Conservation (phyloP, 2,329 filamentous ascomycete species). For the Alternaria atra region DNA sequence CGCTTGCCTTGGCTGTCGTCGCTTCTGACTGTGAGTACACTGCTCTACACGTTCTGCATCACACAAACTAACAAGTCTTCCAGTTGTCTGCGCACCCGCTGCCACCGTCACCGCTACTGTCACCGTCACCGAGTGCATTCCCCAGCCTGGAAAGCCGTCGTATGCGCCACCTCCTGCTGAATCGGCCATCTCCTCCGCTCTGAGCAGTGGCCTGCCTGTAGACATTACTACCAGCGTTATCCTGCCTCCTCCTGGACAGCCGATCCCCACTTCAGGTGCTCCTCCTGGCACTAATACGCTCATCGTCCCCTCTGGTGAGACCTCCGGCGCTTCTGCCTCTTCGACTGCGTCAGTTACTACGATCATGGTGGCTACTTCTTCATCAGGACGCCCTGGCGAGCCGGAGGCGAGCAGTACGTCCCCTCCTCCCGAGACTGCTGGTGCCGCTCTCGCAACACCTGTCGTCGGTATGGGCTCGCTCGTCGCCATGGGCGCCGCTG, state of each 20-base stretch:
- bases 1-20: constrained; percentile 30
- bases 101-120: constrained; percentile 41
- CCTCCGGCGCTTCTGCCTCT: constrained; percentile 2
- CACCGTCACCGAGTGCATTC: constrained; percentile 36
- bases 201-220: constrained; percentile 19
- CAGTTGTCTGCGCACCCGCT: constrained; percentile 26
- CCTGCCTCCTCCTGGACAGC: constrained; percentile 16
- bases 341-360: constrained; percentile 4
- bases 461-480: constrained; percentile 31
- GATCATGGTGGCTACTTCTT: constrained; percentile 10
- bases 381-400: constrained; percentile 18
- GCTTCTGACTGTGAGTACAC: constrained; percentile 28
- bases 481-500: constrained; percentile 33
- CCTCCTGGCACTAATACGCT: constrained; percentile 8
- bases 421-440: constrained; percentile 23
- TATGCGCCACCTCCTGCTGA: constrained; percentile 18
- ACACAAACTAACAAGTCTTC: constrained; percentile 20
- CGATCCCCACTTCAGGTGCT: constrained; percentile 13
- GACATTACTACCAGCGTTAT: constrained; percentile 13
- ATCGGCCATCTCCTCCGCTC: constrained; percentile 24
- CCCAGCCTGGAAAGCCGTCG: constrained; percentile 14
- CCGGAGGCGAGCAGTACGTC: constrained; percentile 17
- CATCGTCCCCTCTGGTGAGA: neutral
- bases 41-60: neutral
- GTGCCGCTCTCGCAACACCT: constrained; percentile 29